A percentile compares a stretch with the other conserved stretches of the same genome.
Conservation (phyloP, 2,329 filamentous ascomycete genomes). For the Colletotrichum agaves region DNA sequence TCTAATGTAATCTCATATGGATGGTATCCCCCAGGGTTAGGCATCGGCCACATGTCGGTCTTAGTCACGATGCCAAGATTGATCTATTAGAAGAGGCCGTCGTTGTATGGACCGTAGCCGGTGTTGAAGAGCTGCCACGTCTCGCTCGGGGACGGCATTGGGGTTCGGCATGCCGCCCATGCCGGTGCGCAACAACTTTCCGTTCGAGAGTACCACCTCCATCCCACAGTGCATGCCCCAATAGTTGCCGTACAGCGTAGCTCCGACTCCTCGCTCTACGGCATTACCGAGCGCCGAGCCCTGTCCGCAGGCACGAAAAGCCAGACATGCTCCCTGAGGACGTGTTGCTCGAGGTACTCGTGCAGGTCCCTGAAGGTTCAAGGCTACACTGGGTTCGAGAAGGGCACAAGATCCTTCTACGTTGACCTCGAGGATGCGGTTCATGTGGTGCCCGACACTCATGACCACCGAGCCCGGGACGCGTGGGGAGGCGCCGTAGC, state of each 20-base stretch:
- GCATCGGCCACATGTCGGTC: conserved; percentile 64
- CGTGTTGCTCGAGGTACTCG: conserved; percentile 48
- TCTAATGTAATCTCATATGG: conserved; percentile 39
- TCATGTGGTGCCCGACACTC: conserved; percentile 55
- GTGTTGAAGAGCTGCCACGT: conserved; percentile 56
- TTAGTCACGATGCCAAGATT: conserved; percentile 64
- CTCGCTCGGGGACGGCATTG: conserved; percentile 43
- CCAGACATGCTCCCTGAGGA: conserved; percentile 53
- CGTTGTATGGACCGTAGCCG: conserved; percentile 52
- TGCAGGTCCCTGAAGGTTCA: conserved; percentile 51
- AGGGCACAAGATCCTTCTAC: conserved; percentile 52
- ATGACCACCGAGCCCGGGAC: conserved; percentile 55
- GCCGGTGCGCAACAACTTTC: conserved; percentile 54
- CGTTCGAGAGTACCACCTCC: conserved; percentile 55
- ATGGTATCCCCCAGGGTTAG: conserved; percentile 60
- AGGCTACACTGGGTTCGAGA: conserved; percentile 56
- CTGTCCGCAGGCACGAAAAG: conserved; percentile 54
- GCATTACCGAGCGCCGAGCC: conserved; percentile 59
- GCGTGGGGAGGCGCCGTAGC: conserved; percentile 56
- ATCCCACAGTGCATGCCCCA: conserved; percentile 54
- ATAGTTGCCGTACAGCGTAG: conserved; percentile 58
- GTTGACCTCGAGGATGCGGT: conserved; percentile 51
- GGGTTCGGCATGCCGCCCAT: conserved; percentile 46
- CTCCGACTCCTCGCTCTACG: conserved; percentile 57
- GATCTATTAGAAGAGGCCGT: conserved; percentile 60